These are phyloP conservation scores for Pyrus communis DNA, from an alignment of 306 rosid genomes.

Conservation along the genomic window DNA sequence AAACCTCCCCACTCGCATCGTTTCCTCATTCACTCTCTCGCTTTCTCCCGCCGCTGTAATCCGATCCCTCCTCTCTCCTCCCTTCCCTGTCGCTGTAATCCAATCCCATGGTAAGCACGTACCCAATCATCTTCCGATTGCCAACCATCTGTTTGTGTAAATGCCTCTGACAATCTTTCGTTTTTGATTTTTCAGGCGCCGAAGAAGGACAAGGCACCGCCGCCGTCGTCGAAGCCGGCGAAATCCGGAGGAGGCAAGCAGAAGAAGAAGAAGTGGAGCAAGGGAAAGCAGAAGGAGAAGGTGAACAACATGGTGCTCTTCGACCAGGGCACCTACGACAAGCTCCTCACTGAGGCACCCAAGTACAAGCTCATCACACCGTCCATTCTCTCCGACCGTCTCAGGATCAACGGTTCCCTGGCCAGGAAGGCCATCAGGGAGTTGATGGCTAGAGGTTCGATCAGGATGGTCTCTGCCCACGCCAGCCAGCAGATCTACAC, in stretches of 20 bases:
- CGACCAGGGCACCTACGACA: background rate
- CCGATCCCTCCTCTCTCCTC: background rate
- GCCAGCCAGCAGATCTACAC: slow-evolving; percentile 2
- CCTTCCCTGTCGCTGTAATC: background rate
- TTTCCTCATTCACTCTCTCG: background rate
- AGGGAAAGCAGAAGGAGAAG: background rate
- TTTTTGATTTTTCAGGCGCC: background rate
- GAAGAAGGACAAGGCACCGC: background rate
- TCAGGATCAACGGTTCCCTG: background rate
- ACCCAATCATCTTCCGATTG: background rate
- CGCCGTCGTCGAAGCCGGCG: background rate
- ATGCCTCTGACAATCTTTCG: background rate
- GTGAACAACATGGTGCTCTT: background rate
- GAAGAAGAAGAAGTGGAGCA: slow-evolving; percentile 3
- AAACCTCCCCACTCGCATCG: background rate
- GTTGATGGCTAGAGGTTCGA: background rate
- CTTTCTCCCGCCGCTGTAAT: background rate
- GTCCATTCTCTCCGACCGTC: background rate
- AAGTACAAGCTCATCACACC: background rate
- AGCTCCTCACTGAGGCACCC: background rate
- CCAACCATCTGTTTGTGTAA: background rate
- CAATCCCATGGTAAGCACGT: background rate
- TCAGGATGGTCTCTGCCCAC: background rate
- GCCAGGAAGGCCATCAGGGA: background rate
- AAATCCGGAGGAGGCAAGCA: background rate